phyloP scores from a whole-genome alignment of 2,329 filamentous ascomycete genomes.

The Colletotrichum brevisporum region DNA sequence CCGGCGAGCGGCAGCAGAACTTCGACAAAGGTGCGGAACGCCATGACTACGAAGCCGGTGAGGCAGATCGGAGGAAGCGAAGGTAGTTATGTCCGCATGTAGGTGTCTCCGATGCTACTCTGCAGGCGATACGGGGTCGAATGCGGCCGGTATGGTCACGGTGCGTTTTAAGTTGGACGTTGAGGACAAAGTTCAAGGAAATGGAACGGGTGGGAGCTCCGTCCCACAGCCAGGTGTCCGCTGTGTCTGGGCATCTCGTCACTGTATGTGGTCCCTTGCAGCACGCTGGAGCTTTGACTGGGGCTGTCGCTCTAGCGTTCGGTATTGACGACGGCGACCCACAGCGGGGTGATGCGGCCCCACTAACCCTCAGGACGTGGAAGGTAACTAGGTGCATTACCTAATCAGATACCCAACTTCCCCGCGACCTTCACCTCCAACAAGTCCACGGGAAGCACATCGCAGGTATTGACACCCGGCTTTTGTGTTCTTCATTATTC shows the following conservation, averaged over 20 bases:
- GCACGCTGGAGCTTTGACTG: conserved; percentile 27
- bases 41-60: conserved; percentile 30
- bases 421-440: no score
- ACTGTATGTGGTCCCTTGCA: conserved; percentile 37
- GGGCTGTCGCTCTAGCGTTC: conserved; percentile 24
- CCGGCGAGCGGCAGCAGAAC: conserved; percentile 41
- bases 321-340: conserved; percentile 20
- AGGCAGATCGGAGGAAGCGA: conserved; percentile 12
- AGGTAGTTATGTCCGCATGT: conserved; percentile 23
- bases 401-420: no score
- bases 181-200: conserved; percentile 15
- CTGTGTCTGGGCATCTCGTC: conserved; percentile 24
- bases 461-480: no score
- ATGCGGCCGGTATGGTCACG: not conserved
- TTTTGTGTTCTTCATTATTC: no score
- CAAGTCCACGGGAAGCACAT: no score
- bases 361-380: not conserved
- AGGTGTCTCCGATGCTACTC: not conserved
- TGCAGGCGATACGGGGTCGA: not conserved
- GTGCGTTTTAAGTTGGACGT: conserved; percentile 6
- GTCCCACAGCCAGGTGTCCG: conserved; percentile 37
- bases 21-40: conserved; percentile 24
- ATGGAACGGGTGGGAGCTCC: not conserved
- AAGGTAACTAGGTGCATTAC: no score
- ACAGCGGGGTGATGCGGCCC: conserved; percentile 32